Evolutionary conservation across 2,329 filamentous ascomycete species (phyloP), one percentile per base, ranked within the genome.

Genomic region (Pochonia chlamydosporia): DNA sequence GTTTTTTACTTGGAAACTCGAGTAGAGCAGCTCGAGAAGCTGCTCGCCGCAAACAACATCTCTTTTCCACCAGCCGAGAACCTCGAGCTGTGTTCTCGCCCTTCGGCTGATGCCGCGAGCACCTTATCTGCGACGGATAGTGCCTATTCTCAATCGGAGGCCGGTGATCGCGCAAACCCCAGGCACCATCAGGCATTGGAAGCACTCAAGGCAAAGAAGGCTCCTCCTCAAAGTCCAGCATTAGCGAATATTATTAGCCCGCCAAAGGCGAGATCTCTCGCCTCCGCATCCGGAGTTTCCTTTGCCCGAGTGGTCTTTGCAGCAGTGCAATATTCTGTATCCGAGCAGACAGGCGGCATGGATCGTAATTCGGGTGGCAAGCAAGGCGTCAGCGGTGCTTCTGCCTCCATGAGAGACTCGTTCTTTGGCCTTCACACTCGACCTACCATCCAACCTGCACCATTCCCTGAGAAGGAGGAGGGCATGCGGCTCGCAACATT

Each of bases 381-480:
- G 21, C 49, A 51, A 1, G 52, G 52, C 39, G 58, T 56, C 5
- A 59, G 78, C 33, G 35, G 31, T 18, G 31, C 31, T 14, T 85
- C 83, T 31, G 89, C 89, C 16, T 89, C 87, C 11, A 93, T 96
- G 85, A 81, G 91, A 49, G 92, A 97, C 66, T 95, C 90, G 0
- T 96, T 96, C 73, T 97, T 97, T 61, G 92, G 92, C n/a, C 72
- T 97, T 39, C 90, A 96, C 57, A 95, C 89, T 3, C 91, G 87
- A 57, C 89, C 91, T 2, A 89, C 84, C 14, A 93, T 96, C 61
- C 84, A 87, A 52, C 87, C 87, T 39, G 91, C 91, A 1, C 76
- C 82, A 1, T 96, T 97, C 57, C 93, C 93, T 0, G 82, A 87
- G 52, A 82, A 79, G 53, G 81, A 87, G 26, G 73, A 96, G 3